Evolutionary conservation across 495 filamentous ascomycete genomes (phyloP).

Genomic region (Tuber indicum): DNA sequence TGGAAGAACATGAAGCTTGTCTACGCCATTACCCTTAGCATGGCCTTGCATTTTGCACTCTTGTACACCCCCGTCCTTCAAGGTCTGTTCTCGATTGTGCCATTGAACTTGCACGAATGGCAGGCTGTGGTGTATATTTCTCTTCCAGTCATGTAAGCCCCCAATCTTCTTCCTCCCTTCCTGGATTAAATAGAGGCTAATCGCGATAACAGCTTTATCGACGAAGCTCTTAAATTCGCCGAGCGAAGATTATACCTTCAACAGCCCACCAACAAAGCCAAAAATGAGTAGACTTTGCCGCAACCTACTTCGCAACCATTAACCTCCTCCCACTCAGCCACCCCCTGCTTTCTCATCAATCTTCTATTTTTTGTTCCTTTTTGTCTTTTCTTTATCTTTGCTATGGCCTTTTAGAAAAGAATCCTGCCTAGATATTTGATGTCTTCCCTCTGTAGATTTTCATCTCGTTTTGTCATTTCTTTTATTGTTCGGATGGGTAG

Average conservation of each 20-base stretch:
- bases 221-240: slow-evolving; percentile 76
- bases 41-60: slow-evolving; percentile 89
- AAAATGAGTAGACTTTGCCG: slow-evolving; percentile 21
- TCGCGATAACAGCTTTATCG: slow-evolving; percentile 61
- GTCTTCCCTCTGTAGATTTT: neutral
- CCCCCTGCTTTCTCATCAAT: neutral
- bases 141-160: slow-evolving; percentile 81
- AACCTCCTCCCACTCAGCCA: neutral
- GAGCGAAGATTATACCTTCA: slow-evolving; percentile 53
- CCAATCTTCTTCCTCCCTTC: neutral
- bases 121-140: slow-evolving; percentile 84
- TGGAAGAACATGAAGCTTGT: slow-evolving; percentile 98
- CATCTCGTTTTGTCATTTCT: neutral
- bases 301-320: neutral
- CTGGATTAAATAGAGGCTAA: slow-evolving; percentile 43
- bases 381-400: neutral
- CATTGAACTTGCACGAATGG: slow-evolving; percentile 86
- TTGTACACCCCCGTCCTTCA: slow-evolving; percentile 91
- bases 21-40: slow-evolving; percentile 89
- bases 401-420: neutral
- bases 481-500: neutral
- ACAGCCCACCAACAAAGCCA: slow-evolving; percentile 23
- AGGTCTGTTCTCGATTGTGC: slow-evolving; percentile 81
- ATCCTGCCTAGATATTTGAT: slow-evolving; percentile 1
- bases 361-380: neutral